Conservation (phyloP, 2,329 filamentous ascomycete genomes). For the Trichoderma simmonsii region DNA sequence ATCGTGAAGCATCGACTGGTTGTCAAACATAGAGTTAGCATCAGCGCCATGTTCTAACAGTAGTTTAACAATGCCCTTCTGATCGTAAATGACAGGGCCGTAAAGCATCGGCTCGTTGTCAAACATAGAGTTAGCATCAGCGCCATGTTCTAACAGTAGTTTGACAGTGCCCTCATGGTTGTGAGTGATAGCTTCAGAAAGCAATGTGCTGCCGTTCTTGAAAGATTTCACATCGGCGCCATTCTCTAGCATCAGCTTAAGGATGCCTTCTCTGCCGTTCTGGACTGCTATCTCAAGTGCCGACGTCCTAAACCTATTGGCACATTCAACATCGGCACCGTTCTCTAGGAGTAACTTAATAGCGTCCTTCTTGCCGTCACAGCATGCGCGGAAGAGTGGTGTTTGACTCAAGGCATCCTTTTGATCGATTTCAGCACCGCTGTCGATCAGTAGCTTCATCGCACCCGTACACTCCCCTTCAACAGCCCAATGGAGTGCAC, state of each 20-base stretch:
- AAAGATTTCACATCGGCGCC: too few species aligned
- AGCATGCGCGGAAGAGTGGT: neutral
- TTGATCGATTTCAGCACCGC: neutral
- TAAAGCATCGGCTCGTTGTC: too few species aligned
- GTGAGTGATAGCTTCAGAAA: fast-evolving
- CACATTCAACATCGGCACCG: too few species aligned
- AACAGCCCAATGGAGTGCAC: neutral
- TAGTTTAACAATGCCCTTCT: neutral
- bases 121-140: too few species aligned
- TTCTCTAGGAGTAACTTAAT: neutral
- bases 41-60: neutral
- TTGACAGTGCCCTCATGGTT: neutral
- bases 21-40: neutral
- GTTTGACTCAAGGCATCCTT: neutral
- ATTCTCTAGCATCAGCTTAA: too few species aligned
- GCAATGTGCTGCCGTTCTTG: too few species aligned
- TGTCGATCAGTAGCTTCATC: neutral
- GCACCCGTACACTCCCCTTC: fast-evolving
- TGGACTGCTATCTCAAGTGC: too few species aligned
- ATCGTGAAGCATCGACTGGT: neutral
- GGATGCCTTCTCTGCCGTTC: too few species aligned
- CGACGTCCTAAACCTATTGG: too few species aligned
- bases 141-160: neutral
- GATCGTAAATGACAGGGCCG: too few species aligned
- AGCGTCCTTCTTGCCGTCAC: neutral